Conservation (phyloP, 169 alveolate genomes). For the Besnoitia besnoiti region DNA sequence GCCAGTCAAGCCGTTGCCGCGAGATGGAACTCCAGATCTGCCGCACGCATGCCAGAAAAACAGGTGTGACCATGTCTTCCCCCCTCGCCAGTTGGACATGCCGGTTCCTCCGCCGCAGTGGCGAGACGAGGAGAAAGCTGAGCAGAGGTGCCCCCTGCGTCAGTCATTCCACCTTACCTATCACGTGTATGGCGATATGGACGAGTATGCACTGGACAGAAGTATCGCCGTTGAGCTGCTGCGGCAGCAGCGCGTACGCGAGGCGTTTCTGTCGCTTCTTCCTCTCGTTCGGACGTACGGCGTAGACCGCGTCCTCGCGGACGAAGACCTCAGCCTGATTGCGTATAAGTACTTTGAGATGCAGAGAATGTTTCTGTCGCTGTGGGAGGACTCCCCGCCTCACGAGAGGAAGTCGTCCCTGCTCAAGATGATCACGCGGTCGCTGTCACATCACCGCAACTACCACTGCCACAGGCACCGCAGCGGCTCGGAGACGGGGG, state of each 20-base stretch:
- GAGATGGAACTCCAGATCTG: background rate
- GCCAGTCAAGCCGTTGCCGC: background rate
- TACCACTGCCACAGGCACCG: no score
- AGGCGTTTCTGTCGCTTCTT: constrained; percentile 20
- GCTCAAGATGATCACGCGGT: background rate
- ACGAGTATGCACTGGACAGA: constrained; percentile 14
- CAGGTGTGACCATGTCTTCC: background rate
- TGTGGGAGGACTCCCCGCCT: constrained; percentile 17
- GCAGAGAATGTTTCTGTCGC: constrained; percentile 4
- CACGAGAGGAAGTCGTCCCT: constrained; percentile 8
- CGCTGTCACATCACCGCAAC: background rate
- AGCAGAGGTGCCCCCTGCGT: constrained; percentile 30
- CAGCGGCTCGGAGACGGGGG: no score
- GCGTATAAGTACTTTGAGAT: constrained; percentile 26
- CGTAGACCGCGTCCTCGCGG: constrained; percentile 20
- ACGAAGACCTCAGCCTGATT: background rate
- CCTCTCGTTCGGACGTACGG: constrained; percentile 3
- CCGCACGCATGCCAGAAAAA: background rate
- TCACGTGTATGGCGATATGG: constrained; percentile 45
- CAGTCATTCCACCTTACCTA: background rate
- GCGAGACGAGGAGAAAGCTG: background rate
- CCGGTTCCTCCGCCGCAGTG: background rate
- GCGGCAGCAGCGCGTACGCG: constrained; percentile 39
- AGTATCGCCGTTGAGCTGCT: constrained; percentile 24
- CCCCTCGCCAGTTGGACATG: background rate